Base-by-base conservation (phyloP, 208 protist genomes). In the Tritrichomonas foetus region DNA sequence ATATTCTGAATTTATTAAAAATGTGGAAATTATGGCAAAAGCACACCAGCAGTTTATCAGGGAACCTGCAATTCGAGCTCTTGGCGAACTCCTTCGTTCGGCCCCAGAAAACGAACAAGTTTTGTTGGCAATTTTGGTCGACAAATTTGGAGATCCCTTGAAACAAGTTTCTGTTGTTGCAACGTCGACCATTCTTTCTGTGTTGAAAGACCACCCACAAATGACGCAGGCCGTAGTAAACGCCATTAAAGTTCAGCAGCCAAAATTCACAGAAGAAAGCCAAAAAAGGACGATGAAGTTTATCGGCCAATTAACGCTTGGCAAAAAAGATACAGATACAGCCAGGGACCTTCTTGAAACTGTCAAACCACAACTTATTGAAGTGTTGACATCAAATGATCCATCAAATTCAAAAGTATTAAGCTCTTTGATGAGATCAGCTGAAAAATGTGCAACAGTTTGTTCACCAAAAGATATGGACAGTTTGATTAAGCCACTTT, bases 111-210 rank as follows among this genome's bases (percentile, higher is more conserved):
- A 89, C 47, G 41, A 53, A 13, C 22, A 33, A 39, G 47, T 57
- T 57, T 39, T 57, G 2, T 47, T 89, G 1, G 44, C 33, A 20
- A 57, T 89, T 89, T 27, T 89, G 1, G 30, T 89, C 16, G 41
- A 89, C 39, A 89, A 89, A 39, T 89, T 89, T 47, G 78, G 78
- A 57, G 78, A 89, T 57, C 78, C 78, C 13, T 30, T 89, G 0
- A 33, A 44, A 61, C 27, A 13, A 39, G 78, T 89, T 50, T 53
- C 78, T 13, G 27, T 33, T 3, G 3, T 57, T 39, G 41, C 78
- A 5, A 22, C 1, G 27, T 33, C 22, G 3, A 89, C 78, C 1
- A 57, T 89, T 11, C 16, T 53, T 14, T 39, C 47, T 27, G 47
- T 89, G 1, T 27, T 89, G 3, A 25, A 39, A 14, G 41, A 89